These are phyloP conservation scores for Aulographum hederae DNA, from an alignment of 2,329 filamentous ascomycete species.

Conservation along the genomic window DNA sequence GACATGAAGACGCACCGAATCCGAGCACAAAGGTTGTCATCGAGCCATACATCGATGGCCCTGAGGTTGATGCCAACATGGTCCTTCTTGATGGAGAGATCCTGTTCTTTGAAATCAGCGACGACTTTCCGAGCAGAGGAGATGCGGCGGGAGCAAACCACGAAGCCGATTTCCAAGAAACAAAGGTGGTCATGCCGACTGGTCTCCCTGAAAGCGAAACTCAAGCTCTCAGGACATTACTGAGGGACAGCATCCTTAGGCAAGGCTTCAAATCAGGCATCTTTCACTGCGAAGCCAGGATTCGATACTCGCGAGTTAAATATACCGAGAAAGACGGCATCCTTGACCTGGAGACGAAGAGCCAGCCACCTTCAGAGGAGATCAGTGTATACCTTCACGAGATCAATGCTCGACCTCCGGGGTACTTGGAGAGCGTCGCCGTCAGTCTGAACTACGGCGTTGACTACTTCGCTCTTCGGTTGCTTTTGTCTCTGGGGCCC, in stretches of 20 bases:
- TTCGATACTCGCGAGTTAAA: conserved; percentile 9
- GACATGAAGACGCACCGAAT: conserved; percentile 2
- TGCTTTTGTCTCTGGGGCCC: conserved; percentile 7
- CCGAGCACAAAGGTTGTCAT: conserved; percentile 7
- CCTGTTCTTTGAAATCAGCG: conserved; percentile 21
- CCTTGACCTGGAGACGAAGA: too few relatives aligned
- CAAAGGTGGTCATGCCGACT: conserved; percentile 8
- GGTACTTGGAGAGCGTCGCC: conserved; percentile 5
- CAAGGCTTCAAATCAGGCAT: conserved; percentile 11
- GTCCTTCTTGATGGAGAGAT: conserved; percentile 20
- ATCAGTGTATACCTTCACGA: conserved; percentile 9
- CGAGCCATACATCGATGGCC: conserved; percentile 22
- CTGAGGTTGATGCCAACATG: conserved; percentile 25
- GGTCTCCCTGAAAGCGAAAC: conserved; percentile 9
- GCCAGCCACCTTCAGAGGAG: background rate
- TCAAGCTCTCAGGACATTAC: conserved; percentile 4
- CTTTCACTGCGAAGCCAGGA: conserved; percentile 13
- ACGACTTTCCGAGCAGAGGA: conserved; percentile 19
- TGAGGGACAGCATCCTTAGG: conserved; percentile 9
- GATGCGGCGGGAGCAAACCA: conserved; percentile 7
- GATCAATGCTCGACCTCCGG: conserved; percentile 12
- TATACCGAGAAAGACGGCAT: background rate
- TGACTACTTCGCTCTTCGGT: conserved; percentile 8
- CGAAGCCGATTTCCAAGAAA: conserved; percentile 8
- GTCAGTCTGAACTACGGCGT: conserved; percentile 9